Evolutionary conservation across 441 rosid genomes (phyloP), one percentile per base, ranked within the genome.

Genomic region (Pelargonium fulgidum): DNA sequence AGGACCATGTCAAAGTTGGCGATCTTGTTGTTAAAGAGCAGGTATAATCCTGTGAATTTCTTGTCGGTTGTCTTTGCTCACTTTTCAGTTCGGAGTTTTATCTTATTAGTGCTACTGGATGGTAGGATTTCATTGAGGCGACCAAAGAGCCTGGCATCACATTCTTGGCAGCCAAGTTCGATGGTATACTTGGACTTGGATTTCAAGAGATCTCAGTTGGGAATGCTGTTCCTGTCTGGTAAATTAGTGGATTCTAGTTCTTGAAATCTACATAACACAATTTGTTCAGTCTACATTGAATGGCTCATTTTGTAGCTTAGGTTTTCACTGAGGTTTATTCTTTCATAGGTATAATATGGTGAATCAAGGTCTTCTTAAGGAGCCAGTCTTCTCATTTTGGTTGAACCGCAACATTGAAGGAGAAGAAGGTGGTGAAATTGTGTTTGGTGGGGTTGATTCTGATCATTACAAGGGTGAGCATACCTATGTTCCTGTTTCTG

Each of bases 341-440:
- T 67, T 61, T 59, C 41, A 70, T 82, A 87, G 95, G 95, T 85
- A 88, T 70, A 88, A 88, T 71, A 88, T 92, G 94, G 12, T 86
- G 79, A 65, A 74, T 44, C 91, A 92, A 77, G 81, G 68, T 26
- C 87, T 87, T 16, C 76, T 92, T 65, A 62, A 44, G 2, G 90
- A 88, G 0, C 77, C 85, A 1, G 81, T 87, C 39, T 89, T 90
- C 81, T 92, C 93, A 22, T 85, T 90, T 78, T 92, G 95, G 95
- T 81, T 92, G 48, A 88, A 83, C 78, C 83, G 85, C 0, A 69
- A 73, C 10, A 84, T 77, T 12, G 67, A 41, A 64, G 79, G 72
- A 22, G 94, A 91, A 69, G 96, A 96, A 20, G 94, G 93, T 66
- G 96, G 98, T 5, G 93, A 92, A 77, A 78, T 92, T 77, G 94